Percentiles rank a stretch among this genome's conserved stretches.
These are phyloP conservation scores for Euphorbia neoarborescens DNA, from an alignment of 441 rosid species.

Conservation along the genomic window DNA sequence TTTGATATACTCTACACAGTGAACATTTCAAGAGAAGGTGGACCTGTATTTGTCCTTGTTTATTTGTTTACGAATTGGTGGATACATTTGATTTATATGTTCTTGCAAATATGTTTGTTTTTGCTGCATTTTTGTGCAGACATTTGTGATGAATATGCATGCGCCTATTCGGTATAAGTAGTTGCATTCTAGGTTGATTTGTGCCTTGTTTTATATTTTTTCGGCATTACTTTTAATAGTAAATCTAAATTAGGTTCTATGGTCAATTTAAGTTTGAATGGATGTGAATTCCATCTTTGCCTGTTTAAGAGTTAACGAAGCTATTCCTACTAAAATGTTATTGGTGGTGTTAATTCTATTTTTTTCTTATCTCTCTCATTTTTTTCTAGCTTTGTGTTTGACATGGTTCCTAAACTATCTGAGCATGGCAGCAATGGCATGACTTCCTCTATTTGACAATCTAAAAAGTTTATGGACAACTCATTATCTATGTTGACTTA, in stretches of 20 bases:
- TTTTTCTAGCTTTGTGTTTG: too few relatives aligned
- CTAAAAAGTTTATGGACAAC: neutral
- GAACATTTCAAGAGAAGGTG: neutral
- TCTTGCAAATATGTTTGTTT: neutral
- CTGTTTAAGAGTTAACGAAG: too few relatives aligned
- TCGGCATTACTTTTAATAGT: neutral
- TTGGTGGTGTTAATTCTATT: too few relatives aligned
- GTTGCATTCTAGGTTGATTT: neutral
- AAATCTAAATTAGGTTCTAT: neutral
- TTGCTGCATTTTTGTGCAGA: neutral
- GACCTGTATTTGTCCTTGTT: neutral
- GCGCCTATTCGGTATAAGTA: neutral
- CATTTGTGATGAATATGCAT: neutral
- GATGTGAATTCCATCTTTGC: too few relatives aligned
- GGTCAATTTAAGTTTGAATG: too few relatives aligned
- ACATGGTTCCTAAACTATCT: neutral
- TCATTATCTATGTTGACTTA: neutral
- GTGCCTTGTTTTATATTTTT: neutral
- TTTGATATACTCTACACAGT: conserved; percentile 5
- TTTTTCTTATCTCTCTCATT: too few relatives aligned
- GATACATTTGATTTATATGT: neutral
- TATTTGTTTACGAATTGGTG: neutral
- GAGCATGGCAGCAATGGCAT: too few relatives aligned
- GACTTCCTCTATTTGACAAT: neutral
- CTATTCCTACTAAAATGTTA: too few relatives aligned